phyloP scores from a whole-genome alignment of 352 stramenopile species.

The Phytophthora quininea region DNA sequence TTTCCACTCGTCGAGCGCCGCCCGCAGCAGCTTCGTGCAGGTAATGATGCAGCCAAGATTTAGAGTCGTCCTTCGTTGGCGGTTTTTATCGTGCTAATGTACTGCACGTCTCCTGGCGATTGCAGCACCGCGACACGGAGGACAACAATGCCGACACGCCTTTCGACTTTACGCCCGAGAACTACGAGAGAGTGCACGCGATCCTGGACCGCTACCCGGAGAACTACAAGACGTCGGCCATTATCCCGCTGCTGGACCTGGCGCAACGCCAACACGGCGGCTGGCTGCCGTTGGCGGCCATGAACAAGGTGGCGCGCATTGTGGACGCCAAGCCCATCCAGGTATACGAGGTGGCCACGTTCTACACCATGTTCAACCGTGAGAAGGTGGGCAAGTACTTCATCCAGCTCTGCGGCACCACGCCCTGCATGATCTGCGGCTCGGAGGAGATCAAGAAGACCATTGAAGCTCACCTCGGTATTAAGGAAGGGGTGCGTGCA shows the following conservation, averaged over 20 bases:
- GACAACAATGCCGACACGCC: constrained; percentile 96
- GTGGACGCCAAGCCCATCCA: constrained; percentile 95
- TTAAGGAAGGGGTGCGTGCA: constrained; percentile 93
- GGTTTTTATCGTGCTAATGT: background rate
- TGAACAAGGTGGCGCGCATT: constrained; percentile 99
- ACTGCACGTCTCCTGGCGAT: background rate
- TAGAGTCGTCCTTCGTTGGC: constrained; percentile 2
- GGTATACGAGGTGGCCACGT: constrained; percentile 99
- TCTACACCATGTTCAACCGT: constrained; percentile 99
- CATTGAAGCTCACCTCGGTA: constrained; percentile 97
- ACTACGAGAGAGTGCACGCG: constrained; percentile 96
- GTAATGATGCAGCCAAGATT: constrained; percentile 24
- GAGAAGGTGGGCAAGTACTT: constrained; percentile 96
- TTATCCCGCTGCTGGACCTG: constrained; percentile 98
- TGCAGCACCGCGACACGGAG: constrained; percentile 95
- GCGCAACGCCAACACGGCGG: constrained; percentile 96
- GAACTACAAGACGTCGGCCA: constrained; percentile 99
- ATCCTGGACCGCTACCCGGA: constrained; percentile 98
- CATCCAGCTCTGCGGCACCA: constrained; percentile 98
- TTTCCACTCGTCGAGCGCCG: constrained; percentile 60
- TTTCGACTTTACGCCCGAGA: constrained; percentile 98
- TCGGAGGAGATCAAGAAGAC: constrained; percentile 99
- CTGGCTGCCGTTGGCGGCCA: constrained; percentile 98
- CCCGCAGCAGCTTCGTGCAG: constrained; percentile 45
- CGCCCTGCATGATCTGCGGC: constrained; percentile 99